These are phyloP conservation scores for Moricandia moricandioides DNA, from an alignment of 345 rosid species.

Conservation along the genomic window DNA sequence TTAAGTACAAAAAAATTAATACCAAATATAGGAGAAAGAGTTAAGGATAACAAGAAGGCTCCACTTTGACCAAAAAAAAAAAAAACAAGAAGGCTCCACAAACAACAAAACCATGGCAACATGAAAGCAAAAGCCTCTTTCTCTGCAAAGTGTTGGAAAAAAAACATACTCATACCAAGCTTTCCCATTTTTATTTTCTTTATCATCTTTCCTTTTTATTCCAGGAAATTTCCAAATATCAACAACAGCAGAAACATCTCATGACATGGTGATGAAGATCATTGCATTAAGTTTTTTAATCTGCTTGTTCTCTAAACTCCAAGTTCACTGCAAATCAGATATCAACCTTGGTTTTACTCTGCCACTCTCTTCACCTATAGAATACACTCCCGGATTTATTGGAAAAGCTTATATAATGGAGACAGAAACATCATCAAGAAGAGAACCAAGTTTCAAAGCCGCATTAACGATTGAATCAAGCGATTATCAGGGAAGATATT, in stretches of 20 bases:
- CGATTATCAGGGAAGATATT: conserved; percentile 40
- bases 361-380: conserved; percentile 53
- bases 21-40: not conserved
- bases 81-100: too few species aligned
- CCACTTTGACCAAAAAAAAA: too few species aligned
- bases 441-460: conserved; percentile 51
- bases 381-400: conserved; percentile 44
- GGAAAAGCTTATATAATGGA: conserved; percentile 76
- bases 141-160: conserved; percentile 32
- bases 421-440: conserved; percentile 23
- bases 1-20: not conserved
- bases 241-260: conserved; percentile 2
- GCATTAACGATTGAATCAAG: conserved; percentile 68
- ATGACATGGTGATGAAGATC: conserved; percentile 34
- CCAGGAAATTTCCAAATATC: not conserved
- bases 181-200: conserved; percentile 13
- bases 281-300: conserved; percentile 31
- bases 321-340: conserved; percentile 48
- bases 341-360: conserved; percentile 49
- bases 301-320: conserved; percentile 18
- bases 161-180: conserved; percentile 31
- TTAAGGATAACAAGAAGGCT: conserved; percentile 7
- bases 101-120: too few species aligned
- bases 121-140: conserved; percentile 43
- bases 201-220: not conserved